These are phyloP conservation scores for Dioszegia hungarica DNA, from an alignment of 768 basidiomycete species.

Conservation along the genomic window DNA sequence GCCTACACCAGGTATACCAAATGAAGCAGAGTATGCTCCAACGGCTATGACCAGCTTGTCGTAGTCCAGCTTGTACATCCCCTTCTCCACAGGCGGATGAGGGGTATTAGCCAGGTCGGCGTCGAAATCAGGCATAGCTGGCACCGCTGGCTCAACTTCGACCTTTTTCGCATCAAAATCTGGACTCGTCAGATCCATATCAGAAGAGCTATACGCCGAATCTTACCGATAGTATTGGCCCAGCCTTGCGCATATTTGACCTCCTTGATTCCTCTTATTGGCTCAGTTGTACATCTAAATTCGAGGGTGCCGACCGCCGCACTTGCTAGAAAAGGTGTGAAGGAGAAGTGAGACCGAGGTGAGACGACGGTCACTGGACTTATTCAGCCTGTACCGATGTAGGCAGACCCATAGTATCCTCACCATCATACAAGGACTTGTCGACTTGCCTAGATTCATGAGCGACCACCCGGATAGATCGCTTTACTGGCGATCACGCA, in stretches of 20 bases:
- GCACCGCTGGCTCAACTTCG: slow-evolving; percentile 11
- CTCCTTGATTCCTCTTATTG: slow-evolving; percentile 54
- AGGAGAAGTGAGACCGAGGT: slow-evolving; percentile 33
- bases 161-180: slow-evolving; percentile 29
- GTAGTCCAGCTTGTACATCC: slow-evolving; percentile 55
- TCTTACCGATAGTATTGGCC: slow-evolving; percentile 42
- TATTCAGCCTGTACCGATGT: no score
- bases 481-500: not conserved
- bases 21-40: slow-evolving; percentile 74
- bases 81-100: slow-evolving; percentile 10
- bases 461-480: not conserved
- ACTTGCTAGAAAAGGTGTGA: slow-evolving; percentile 60
- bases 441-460: slow-evolving; percentile 40
- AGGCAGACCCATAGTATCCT: no score
- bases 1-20: slow-evolving; percentile 52
- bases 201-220: slow-evolving; percentile 48
- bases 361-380: slow-evolving; percentile 28
- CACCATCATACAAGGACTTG: slow-evolving; percentile 42
- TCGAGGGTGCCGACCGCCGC: slow-evolving; percentile 79
- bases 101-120: slow-evolving; percentile 15
- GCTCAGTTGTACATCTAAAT: slow-evolving; percentile 72
- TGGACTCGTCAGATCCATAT: slow-evolving; percentile 21
- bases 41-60: slow-evolving; percentile 81
- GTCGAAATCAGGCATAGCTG: slow-evolving; percentile 9
- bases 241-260: slow-evolving; percentile 52